Evolutionary conservation across 371 early-diverging fungal species (phyloP).

Genomic region (Mortierella sp.): DNA sequence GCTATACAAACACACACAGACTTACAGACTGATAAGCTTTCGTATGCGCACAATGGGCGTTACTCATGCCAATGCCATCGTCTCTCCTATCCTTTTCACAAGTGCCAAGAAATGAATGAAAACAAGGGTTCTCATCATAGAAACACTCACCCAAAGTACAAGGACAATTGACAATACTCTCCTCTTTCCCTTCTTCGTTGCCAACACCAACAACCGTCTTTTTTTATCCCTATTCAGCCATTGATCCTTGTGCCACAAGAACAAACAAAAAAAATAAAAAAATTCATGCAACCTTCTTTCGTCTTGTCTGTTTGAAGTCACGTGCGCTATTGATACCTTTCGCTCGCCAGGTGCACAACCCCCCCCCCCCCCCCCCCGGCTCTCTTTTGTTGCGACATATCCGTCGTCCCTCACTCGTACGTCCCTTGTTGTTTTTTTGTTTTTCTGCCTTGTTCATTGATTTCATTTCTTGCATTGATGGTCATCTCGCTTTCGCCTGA

Average conservation of each 20-base stretch:
- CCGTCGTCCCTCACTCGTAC: neutral
- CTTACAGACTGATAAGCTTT: too few species aligned
- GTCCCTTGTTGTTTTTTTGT: neutral
- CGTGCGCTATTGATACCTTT: neutral
- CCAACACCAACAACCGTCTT: neutral
- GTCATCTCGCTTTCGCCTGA: neutral
- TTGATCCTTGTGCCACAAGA: neutral
- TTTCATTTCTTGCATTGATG: neutral
- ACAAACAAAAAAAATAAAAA: neutral
- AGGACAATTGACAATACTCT: neutral
- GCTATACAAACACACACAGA: too few species aligned
- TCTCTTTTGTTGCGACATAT: neutral
- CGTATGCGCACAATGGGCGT: neutral
- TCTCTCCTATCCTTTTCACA: neutral
- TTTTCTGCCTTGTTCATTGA: neutral
- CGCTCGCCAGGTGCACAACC: neutral
- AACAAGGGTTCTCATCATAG: neutral
- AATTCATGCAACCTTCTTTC: conserved; percentile 7
- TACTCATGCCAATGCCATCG: neutral
- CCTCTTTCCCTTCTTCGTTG: neutral
- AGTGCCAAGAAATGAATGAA: neutral
- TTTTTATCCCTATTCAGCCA: neutral
- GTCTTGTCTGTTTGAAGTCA: neutral
- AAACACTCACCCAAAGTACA: neutral
- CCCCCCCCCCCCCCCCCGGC: neutral